phyloP scores from a whole-genome alignment of 106 monocot species.

The Platanthera guangdongensis region DNA sequence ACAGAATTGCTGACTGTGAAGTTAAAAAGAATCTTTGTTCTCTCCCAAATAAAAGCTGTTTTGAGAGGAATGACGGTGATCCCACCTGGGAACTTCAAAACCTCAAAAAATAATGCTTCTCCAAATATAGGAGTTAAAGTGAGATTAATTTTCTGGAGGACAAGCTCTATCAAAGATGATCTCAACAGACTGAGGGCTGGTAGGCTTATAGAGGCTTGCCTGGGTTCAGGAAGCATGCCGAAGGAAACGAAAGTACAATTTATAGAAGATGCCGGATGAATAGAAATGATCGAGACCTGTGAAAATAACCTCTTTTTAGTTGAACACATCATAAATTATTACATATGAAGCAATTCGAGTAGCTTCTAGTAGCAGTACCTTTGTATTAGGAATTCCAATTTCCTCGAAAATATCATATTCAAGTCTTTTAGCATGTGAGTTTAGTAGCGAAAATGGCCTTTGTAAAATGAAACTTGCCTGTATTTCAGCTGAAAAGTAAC shows the following conservation, averaged over 20 bases:
- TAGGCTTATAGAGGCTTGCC: constrained; percentile 34
- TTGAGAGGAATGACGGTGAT: constrained; percentile 59
- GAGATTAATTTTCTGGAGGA: constrained; percentile 52
- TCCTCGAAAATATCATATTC: constrained; percentile 66
- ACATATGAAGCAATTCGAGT: constrained; percentile 16
- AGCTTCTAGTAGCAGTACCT: constrained; percentile 23
- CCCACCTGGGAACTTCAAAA: constrained; percentile 70
- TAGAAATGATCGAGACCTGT: constrained; percentile 64
- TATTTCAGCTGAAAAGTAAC: constrained; percentile 50
- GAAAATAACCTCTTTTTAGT: not conserved
- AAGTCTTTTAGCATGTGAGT: constrained; percentile 23
- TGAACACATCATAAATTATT: constrained; percentile 22
- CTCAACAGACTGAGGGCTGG: constrained; percentile 53
- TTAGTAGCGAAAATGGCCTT: constrained; percentile 32
- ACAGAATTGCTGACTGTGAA: constrained; percentile 56
- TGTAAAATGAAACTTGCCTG: constrained; percentile 47
- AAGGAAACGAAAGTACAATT: constrained; percentile 53
- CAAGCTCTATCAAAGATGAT: constrained; percentile 57
- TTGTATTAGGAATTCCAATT: constrained; percentile 56
- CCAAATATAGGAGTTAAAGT: constrained; percentile 61
- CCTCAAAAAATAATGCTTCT: constrained; percentile 41
- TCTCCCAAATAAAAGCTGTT: constrained; percentile 57
- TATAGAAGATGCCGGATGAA: constrained; percentile 25
- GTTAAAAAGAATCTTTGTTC: constrained; percentile 43
- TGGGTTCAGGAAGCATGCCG: constrained; percentile 43